Evolutionary conservation across 2,329 filamentous ascomycete genomes (phyloP).

Genomic region (Tolypocladium endophyticum): DNA sequence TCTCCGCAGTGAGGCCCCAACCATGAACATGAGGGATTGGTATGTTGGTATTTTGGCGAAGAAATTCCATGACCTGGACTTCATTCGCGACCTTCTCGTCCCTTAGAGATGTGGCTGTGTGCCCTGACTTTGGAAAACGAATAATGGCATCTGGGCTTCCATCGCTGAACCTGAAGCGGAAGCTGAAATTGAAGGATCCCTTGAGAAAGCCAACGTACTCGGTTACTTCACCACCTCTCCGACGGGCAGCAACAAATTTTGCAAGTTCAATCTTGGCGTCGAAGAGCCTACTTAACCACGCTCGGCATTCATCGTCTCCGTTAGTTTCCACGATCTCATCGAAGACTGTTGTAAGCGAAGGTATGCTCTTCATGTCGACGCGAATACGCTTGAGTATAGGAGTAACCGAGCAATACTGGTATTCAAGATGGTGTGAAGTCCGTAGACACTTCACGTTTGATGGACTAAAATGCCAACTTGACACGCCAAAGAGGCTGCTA

Average conservation of each 20-base stretch:
- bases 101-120: slow-evolving; percentile 8
- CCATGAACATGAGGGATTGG: slow-evolving; percentile 14
- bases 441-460: too few relatives aligned
- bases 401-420: too few relatives aligned
- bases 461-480: too few relatives aligned
- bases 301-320: slow-evolving; percentile 11
- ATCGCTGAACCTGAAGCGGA: slow-evolving; percentile 11
- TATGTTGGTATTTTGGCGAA: slow-evolving; percentile 18
- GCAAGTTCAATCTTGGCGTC: slow-evolving; percentile 11
- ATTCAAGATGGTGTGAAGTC: too few relatives aligned
- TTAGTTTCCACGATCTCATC: slow-evolving; percentile 11
- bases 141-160: slow-evolving; percentile 12
- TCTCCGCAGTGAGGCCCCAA: slow-evolving; percentile 17
- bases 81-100: slow-evolving; percentile 23
- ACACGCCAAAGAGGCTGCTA: too few relatives aligned
- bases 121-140: slow-evolving; percentile 14
- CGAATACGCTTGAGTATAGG: too few relatives aligned
- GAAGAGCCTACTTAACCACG: slow-evolving; percentile 9
- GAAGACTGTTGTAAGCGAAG: not conserved
- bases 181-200: slow-evolving; percentile 18
- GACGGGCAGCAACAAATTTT: slow-evolving; percentile 10
- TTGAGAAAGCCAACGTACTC: slow-evolving; percentile 12
- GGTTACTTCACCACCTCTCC: slow-evolving; percentile 5
- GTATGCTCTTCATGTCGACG: too few relatives aligned
- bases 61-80: slow-evolving; percentile 14